These are phyloP conservation scores for Incumbomyces lentus DNA, from an alignment of 2,329 filamentous ascomycete genomes.

Conservation along the genomic window DNA sequence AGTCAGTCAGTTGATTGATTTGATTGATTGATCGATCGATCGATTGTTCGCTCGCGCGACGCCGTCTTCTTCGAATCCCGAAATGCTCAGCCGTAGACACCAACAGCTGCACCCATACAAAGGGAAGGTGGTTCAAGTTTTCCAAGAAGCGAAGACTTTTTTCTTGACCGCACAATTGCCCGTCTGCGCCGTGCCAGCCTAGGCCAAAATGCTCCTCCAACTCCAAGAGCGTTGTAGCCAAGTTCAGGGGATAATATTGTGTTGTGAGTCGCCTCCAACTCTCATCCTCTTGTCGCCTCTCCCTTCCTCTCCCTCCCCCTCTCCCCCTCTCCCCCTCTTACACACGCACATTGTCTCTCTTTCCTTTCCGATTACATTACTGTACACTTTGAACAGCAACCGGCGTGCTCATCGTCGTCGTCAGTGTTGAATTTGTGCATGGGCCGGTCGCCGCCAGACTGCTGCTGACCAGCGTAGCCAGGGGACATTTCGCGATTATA, in stretches of 20 bases:
- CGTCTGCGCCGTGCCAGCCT: background rate
- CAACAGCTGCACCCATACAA: background rate
- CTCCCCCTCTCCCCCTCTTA: background rate
- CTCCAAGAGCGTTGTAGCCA: conserved; percentile 1
- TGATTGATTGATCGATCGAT: too few species aligned
- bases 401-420: conserved; percentile 38
- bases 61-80: background rate
- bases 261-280: background rate
- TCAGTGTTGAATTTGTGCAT: conserved; percentile 60
- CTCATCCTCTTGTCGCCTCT: too few species aligned
- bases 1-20: too few species aligned
- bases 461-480: conserved; percentile 50
- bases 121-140: background rate
- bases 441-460: conserved; percentile 57
- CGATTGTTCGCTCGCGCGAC: too few species aligned
- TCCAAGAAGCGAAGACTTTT: conserved; percentile 7
- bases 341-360: too few species aligned
- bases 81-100: background rate
- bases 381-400: conserved; percentile 78
- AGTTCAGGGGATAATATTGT: conserved; percentile 2
- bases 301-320: too few species aligned
- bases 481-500: conserved; percentile 93
- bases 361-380: conserved; percentile 53
- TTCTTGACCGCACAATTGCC: background rate
- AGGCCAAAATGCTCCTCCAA: background rate